Evolutionary conservation across 495 filamentous ascomycete genomes (phyloP), one percentile per base, ranked within the genome.

Genomic region (Delitschia confertaspora): DNA sequence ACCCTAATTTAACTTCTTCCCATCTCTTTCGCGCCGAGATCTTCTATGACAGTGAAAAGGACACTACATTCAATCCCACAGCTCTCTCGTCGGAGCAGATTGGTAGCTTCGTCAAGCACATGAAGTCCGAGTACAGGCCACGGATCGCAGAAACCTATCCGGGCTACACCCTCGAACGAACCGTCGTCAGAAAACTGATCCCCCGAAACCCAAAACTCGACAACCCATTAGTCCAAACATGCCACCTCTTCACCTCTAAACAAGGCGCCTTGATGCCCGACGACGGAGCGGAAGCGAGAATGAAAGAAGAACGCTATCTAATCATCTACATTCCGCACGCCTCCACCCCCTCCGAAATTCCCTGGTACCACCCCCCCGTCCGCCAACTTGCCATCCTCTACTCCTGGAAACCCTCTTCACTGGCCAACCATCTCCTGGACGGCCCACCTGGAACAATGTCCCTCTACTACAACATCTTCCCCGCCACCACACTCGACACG

Each of bases 11-110:
- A 68, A 89, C 83, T 49, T 84, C 83, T 2, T 80, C 70, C 11
- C 79, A 80, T 69, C 71, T 95, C 2, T 87, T 93, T 57, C 77
- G 89, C 16, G 88, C 88, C 8, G 88, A 95, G 62, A 85, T 95
- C 33, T 69, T 85, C 19, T 75, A 70, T 42, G 69, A 82, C 49
- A 76, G 69, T 51, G 48, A 55, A 35, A 51, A 59, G 6, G 58
- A 60, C 50, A 35, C 47, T 7, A 44, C 54, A 8, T 51, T 48
- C 38, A 41, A 46, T 34, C 35, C 39, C 13, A 25, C 27, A 18
- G 49, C 51, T n/a, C 14, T 18, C 22, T 26, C 44, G 29, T 42
- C 53, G n/a, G 33, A 56, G n/a, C 38, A 48, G 4, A 47, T 56
- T 13, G 48, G 47, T 10, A 41, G 34, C 3, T 56, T 62, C 13